phyloP scores from a whole-genome alignment of 352 stramenopile genomes.

The Pythium aphanidermatum region DNA sequence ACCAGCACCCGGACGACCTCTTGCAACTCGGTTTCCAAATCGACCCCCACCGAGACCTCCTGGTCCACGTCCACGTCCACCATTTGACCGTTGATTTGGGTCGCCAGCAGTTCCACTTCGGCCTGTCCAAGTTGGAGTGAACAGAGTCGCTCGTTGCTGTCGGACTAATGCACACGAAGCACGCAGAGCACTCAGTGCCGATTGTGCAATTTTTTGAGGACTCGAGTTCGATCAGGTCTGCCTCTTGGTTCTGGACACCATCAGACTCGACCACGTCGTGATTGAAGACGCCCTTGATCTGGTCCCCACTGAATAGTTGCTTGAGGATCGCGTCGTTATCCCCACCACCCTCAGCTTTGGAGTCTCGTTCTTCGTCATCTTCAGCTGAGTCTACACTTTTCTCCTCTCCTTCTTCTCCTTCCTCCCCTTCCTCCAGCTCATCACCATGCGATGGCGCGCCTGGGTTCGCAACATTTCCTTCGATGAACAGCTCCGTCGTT shows the following conservation, averaged over 20 bases:
- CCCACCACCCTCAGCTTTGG: constrained; percentile 16
- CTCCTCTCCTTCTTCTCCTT: constrained; percentile 8
- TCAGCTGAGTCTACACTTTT: neutral
- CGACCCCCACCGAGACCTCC: too few relatives aligned
- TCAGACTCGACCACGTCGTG: constrained; percentile 91
- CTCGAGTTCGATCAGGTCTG: constrained; percentile 89
- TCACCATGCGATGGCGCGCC: constrained; percentile 3
- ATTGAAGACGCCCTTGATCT: constrained; percentile 94
- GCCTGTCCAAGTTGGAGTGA: constrained; percentile 76
- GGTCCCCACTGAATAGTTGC: constrained; percentile 86
- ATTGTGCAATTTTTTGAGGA: constrained; percentile 85
- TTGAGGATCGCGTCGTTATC: constrained; percentile 88
- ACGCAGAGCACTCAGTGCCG: constrained; percentile 73
- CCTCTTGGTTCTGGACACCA: constrained; percentile 84
- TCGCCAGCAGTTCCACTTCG: constrained; percentile 63
- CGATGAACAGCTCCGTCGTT: constrained; percentile 90
- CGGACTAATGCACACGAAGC: constrained; percentile 70
- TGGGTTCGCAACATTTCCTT: constrained; percentile 75
- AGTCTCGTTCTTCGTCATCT: too few relatives aligned
- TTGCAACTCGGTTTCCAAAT: constrained; percentile 38
- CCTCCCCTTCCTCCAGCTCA: constrained; percentile 14
- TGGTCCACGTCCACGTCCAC: neutral
- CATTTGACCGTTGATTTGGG: constrained; percentile 31
- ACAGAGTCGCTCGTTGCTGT: constrained; percentile 54
- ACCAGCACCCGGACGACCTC: constrained; percentile 15